These are phyloP conservation scores for Takashimella tepidaria DNA, from an alignment of 1,284 basidiomycete genomes.

Conservation along the genomic window DNA sequence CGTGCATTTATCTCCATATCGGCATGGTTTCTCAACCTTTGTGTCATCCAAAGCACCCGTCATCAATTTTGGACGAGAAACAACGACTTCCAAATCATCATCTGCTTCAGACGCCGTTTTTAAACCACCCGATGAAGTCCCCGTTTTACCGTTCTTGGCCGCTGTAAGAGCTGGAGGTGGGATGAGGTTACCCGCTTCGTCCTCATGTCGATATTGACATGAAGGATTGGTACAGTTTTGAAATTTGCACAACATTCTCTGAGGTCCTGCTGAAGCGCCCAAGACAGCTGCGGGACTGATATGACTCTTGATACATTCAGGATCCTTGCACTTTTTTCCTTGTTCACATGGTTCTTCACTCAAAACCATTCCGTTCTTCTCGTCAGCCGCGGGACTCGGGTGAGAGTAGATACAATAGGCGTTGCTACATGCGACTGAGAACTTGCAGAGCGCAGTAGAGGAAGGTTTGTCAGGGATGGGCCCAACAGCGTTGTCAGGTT, in stretches of 20 bases:
- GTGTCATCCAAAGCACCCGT: slow-evolving; percentile 33
- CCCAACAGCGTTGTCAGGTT: slow-evolving; percentile 17
- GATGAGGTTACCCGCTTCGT: slow-evolving; percentile 45
- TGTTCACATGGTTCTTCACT: slow-evolving; percentile 78
- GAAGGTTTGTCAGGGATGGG: slow-evolving; percentile 47
- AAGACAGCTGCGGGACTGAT: slow-evolving; percentile 75
- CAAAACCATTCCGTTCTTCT: slow-evolving; percentile 83
- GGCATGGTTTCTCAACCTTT: slow-evolving; percentile 24
- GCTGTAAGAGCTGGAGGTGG: slow-evolving; percentile 43
- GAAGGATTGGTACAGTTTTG: slow-evolving; percentile 47
- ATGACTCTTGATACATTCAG: slow-evolving; percentile 82
- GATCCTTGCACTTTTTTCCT: slow-evolving; percentile 78
- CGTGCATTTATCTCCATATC: slow-evolving; percentile 43
- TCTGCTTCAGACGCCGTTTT: slow-evolving; percentile 12
- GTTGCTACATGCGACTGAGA: slow-evolving; percentile 80
- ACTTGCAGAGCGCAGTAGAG: slow-evolving; percentile 70
- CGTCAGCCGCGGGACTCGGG: slow-evolving; percentile 85
- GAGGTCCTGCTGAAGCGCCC: slow-evolving; percentile 39
- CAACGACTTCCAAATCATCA: slow-evolving; percentile 26
- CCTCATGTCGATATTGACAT: slow-evolving; percentile 47
- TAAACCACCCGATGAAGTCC: no score
- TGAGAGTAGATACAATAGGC: slow-evolving; percentile 80
- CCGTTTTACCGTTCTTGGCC: slow-evolving; percentile 14
- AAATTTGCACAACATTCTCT: slow-evolving; percentile 45
- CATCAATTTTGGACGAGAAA: slow-evolving; percentile 20